phyloP scores from a whole-genome alignment of 2,329 filamentous ascomycete genomes.

The Xylaria arbuscula region DNA sequence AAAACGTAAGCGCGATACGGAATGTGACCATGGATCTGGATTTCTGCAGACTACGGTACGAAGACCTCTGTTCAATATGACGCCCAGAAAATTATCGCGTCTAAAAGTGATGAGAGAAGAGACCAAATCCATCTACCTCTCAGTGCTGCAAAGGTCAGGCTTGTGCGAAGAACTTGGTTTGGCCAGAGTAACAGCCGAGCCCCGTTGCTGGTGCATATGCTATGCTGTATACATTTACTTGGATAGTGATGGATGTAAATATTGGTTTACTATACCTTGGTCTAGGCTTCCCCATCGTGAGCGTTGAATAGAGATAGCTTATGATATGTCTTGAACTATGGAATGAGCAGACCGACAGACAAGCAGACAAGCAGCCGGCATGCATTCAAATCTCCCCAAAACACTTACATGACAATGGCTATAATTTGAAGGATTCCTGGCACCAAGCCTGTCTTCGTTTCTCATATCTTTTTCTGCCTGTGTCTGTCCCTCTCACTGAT shows the following conservation, averaged over 20 bases:
- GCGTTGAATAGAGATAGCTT: no score
- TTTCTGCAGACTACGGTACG: not conserved
- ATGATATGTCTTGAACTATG: not conserved
- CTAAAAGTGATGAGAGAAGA: not conserved
- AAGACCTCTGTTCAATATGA: not conserved
- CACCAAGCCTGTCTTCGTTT: not conserved
- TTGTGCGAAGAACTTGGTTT: not conserved
- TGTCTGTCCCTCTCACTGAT: not conserved
- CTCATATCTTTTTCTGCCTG: slow-evolving; percentile 7
- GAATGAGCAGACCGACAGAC: not conserved
- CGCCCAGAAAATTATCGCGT: not conserved
- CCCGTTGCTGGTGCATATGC: not conserved
- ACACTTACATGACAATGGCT: not conserved
- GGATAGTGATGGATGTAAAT: not conserved
- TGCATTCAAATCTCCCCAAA: slow-evolving; percentile 18
- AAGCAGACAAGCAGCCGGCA: not conserved
- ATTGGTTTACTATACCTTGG: not conserved
- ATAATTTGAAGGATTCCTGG: not conserved
- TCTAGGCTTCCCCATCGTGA: no score
- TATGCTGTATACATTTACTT: not conserved
- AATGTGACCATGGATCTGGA: not conserved
- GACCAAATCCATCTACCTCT: not conserved
- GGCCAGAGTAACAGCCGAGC: not conserved
- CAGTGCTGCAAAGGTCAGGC: not conserved
- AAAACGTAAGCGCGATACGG: not conserved